Evolutionary conservation across 768 basidiomycete species (phyloP).

Genomic region (Tulasnella sp.): DNA sequence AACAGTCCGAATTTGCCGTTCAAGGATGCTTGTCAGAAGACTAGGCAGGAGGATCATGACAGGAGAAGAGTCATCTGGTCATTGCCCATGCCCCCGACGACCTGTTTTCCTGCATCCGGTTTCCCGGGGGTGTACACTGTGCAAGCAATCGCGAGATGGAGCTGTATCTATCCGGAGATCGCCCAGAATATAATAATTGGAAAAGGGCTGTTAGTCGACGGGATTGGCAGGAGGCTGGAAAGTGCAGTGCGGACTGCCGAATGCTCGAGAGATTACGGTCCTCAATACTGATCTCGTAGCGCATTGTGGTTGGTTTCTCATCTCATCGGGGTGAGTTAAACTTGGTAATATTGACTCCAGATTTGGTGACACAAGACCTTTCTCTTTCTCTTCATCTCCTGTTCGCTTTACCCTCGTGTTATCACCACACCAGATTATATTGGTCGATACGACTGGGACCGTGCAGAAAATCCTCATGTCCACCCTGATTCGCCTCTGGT

Average conservation of each 20-base stretch:
- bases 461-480: constrained; percentile 53
- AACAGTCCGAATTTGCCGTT: too few species aligned
- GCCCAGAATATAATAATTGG: neutral
- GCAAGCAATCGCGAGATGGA: constrained; percentile 10
- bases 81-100: constrained; percentile 1
- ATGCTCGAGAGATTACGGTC: constrained; percentile 33
- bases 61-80: neutral
- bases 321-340: constrained; percentile 46
- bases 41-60: constrained; percentile 5
- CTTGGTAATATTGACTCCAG: constrained; percentile 26
- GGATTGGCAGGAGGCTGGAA: neutral
- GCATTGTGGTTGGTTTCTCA: constrained; percentile 57
- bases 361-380: constrained; percentile 61
- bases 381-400: constrained; percentile 65
- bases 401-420: constrained; percentile 55
- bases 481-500: constrained; percentile 44
- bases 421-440: constrained; percentile 52
- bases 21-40: constrained; percentile 4
- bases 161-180: constrained; percentile 10
- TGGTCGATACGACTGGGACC: constrained; percentile 42
- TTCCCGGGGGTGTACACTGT: constrained; percentile 15
- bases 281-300: constrained; percentile 52
- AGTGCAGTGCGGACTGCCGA: neutral
- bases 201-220: constrained; percentile 7
- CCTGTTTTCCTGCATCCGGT: constrained; percentile 9